A percentile compares a stretch with the other conserved stretches of the same genome.
Conservation (phyloP, 1,284 basidiomycete species). For the Boletus sp. region DNA sequence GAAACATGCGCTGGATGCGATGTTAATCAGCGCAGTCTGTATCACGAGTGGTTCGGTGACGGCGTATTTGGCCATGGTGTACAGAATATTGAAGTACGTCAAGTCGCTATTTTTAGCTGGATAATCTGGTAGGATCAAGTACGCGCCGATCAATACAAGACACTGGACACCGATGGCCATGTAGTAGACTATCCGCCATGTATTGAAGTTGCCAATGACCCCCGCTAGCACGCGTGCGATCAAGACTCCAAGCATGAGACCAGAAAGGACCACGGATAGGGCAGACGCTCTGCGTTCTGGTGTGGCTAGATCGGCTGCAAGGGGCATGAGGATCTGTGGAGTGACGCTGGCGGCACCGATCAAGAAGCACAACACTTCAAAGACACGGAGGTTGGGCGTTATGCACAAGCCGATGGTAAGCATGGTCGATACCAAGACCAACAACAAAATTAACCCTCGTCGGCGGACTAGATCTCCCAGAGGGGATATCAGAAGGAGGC, state of each 20-base stretch:
- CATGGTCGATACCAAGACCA: slow-evolving; percentile 45
- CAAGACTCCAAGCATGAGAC: slow-evolving; percentile 70
- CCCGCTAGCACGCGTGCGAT: slow-evolving; percentile 67
- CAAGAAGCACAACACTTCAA: slow-evolving; percentile 58
- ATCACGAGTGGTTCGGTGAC: slow-evolving; percentile 69
- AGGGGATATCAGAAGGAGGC: slow-evolving; percentile 61
- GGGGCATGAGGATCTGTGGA: slow-evolving; percentile 60
- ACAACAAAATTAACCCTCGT: slow-evolving; percentile 50
- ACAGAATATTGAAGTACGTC: slow-evolving; percentile 60
- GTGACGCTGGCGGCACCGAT: slow-evolving; percentile 56
- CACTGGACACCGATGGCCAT: slow-evolving; percentile 59
- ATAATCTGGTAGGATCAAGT: slow-evolving; percentile 65
- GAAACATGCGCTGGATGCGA: slow-evolving; percentile 58
- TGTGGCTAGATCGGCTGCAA: slow-evolving; percentile 66
- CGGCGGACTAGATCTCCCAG: slow-evolving; percentile 67
- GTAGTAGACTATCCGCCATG: slow-evolving; percentile 68
- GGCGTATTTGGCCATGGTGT: slow-evolving; percentile 66
- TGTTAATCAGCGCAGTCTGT: slow-evolving; percentile 58
- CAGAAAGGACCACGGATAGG: slow-evolving; percentile 65
- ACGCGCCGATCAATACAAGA: slow-evolving; percentile 51
- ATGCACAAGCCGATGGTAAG: slow-evolving; percentile 59
- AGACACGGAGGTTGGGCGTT: slow-evolving; percentile 47
- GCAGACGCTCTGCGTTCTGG: slow-evolving; percentile 60
- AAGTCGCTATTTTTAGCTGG: slow-evolving; percentile 61
- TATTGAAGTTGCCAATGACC: slow-evolving; percentile 58